These are phyloP conservation scores for Coniochaeta prunicola DNA, from an alignment of 2,329 filamentous ascomycete genomes.

Conservation along the genomic window DNA sequence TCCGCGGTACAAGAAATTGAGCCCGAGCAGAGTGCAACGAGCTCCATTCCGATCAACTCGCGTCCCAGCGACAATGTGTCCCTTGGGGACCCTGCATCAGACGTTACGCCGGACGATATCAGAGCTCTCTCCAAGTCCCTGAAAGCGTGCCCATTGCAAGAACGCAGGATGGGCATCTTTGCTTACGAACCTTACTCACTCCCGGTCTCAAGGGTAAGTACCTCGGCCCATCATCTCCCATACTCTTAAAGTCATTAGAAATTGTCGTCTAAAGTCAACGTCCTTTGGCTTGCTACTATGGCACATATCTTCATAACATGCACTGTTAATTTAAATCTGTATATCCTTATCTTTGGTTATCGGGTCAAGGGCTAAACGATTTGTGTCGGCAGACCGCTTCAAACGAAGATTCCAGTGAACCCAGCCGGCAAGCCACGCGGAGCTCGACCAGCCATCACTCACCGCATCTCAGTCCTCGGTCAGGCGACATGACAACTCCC, in stretches of 20 bases:
- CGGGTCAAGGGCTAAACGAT: constrained; percentile 8
- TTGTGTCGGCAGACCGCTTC: constrained; percentile 46
- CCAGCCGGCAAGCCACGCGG: constrained; percentile 58
- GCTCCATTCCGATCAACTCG: constrained; percentile 17
- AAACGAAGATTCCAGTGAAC: constrained; percentile 52
- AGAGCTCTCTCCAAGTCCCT: constrained; percentile 65
- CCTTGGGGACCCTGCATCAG: constrained; percentile 26
- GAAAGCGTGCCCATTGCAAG: constrained; percentile 70
- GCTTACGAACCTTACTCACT: constrained; percentile 87
- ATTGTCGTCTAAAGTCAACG: too few relatives aligned
- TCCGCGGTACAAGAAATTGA: background rate
- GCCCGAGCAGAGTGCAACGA: background rate
- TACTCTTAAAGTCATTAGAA: too few relatives aligned
- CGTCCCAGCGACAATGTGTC: constrained; percentile 13
- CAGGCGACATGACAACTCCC: constrained; percentile 73
- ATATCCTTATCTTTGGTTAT: background rate
- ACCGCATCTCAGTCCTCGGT: constrained; percentile 58
- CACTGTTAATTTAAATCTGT: background rate
- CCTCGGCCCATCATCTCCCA: background rate
- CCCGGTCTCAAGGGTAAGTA: constrained; percentile 71
- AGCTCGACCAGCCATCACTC: constrained; percentile 59
- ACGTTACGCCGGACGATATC: constrained; percentile 55
- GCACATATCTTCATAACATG: background rate
- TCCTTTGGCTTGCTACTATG: background rate
- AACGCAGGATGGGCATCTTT: constrained; percentile 76